These are phyloP conservation scores for Aegilops speltoides DNA, from an alignment of 176 grass and related monocot genomes.

Conservation along the genomic window DNA sequence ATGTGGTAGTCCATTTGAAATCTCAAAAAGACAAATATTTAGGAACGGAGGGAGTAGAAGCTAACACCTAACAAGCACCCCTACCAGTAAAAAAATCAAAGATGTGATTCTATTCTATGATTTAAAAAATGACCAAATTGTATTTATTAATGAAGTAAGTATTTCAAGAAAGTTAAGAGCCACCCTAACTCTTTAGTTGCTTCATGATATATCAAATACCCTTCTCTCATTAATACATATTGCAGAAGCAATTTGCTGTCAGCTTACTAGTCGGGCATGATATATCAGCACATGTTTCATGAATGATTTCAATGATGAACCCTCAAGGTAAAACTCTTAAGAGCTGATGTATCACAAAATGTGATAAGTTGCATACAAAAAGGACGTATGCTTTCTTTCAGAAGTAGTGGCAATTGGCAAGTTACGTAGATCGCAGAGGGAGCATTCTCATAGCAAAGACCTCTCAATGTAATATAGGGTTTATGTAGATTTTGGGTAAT, in stretches of 20 bases:
- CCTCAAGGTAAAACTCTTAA: neutral
- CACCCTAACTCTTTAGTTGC: neutral
- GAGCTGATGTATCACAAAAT: neutral
- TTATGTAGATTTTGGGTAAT: neutral
- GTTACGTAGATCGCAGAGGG: neutral
- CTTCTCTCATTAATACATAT: neutral
- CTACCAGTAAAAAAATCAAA: too few species aligned
- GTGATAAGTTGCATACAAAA: neutral
- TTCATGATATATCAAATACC: neutral
- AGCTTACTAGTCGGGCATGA: neutral
- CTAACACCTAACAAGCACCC: too few species aligned
- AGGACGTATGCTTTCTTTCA: neutral
- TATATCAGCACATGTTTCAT: neutral
- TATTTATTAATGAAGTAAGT: neutral
- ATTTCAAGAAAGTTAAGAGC: neutral
- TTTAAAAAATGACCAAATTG: neutral
- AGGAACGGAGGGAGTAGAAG: too few species aligned
- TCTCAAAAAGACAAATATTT: too few species aligned
- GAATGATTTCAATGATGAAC: conserved; percentile 12
- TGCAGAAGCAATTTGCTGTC: neutral
- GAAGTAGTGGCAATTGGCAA: neutral
- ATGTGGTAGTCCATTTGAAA: too few species aligned
- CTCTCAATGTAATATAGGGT: neutral
- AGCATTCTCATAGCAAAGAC: neutral
- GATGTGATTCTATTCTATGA: neutral